Evolutionary conservation across 257 asterid species (phyloP).

Genomic region (Solanum microdontum): DNA sequence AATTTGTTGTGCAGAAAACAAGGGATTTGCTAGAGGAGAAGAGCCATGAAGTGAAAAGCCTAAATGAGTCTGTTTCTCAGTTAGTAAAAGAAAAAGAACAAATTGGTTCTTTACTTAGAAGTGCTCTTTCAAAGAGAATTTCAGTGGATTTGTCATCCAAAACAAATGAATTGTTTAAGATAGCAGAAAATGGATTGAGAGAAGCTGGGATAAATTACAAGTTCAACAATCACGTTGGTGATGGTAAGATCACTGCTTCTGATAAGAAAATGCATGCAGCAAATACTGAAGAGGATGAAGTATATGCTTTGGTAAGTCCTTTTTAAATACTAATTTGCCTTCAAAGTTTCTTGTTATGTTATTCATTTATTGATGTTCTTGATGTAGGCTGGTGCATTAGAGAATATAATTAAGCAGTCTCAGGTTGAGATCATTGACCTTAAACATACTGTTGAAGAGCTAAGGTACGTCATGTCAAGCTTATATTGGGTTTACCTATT

Average conservation of each 20-base stretch:
- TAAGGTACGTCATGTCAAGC: constrained; percentile 47
- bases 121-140: constrained; percentile 70
- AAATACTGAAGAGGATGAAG: constrained; percentile 68
- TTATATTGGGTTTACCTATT: not conserved
- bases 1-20: constrained; percentile 54
- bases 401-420: constrained; percentile 86
- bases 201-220: constrained; percentile 84
- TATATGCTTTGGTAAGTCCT: constrained; percentile 70
- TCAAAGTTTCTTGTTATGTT: not conserved
- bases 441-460: constrained; percentile 77
- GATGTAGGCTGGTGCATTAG: constrained; percentile 81
- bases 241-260: constrained; percentile 26
- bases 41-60: constrained; percentile 46
- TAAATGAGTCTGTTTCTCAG: constrained; percentile 58
- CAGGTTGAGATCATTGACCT: constrained; percentile 95
- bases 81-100: constrained; percentile 84
- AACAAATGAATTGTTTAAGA: constrained; percentile 75
- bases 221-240: constrained; percentile 39
- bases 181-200: constrained; percentile 80
- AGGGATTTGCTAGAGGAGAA: constrained; percentile 60
- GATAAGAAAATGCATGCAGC: constrained; percentile 26
- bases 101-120: constrained; percentile 73
- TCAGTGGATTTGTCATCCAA: constrained; percentile 71
- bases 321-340: not conserved
- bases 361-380: constrained; percentile 11